A percentile compares a stretch with the other conserved stretches of the same genome.
phyloP scores from a whole-genome alignment of 2,329 filamentous ascomycete species.

The Magnaporthiopsis rhizophila region DNA sequence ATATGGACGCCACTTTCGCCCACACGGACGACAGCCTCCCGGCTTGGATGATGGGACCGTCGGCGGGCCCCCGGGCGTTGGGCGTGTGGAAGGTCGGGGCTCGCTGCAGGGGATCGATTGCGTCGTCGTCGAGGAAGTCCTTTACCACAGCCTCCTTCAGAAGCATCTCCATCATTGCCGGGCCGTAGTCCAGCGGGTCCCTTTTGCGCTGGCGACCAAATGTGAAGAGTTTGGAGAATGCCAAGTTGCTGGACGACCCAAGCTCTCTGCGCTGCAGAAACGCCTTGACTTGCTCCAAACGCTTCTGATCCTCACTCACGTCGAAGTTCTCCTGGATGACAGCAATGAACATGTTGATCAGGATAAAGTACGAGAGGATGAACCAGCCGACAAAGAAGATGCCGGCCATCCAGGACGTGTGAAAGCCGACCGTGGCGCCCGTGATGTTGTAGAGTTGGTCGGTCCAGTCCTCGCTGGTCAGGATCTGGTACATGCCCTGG shows the following conservation, averaged over 20 bases:
- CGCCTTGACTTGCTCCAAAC: slow-evolving; percentile 88
- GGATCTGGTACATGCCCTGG: slow-evolving; percentile 92
- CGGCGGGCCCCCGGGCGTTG: slow-evolving; percentile 3
- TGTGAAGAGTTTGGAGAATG: slow-evolving; percentile 63
- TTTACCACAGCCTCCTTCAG: slow-evolving; percentile 91
- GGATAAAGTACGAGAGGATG: slow-evolving; percentile 87
- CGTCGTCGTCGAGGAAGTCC: slow-evolving; percentile 88
- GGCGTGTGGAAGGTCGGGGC: slow-evolving; percentile 1
- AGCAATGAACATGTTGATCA: slow-evolving; percentile 99
- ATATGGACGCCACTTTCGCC: slow-evolving; percentile 46
- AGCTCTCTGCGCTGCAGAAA: slow-evolving; percentile 89
- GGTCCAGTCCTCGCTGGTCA: slow-evolving; percentile 97
- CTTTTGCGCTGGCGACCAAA: slow-evolving; percentile 53
- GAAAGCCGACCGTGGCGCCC: slow-evolving; percentile 50
- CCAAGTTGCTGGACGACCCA: slow-evolving; percentile 65
- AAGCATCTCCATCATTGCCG: slow-evolving; percentile 89
- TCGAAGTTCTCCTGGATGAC: slow-evolving; percentile 99
- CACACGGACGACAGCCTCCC: slow-evolving; percentile 54
- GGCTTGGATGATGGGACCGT: slow-evolving; percentile 33
- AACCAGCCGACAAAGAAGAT: slow-evolving; percentile 93
- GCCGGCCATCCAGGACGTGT: slow-evolving; percentile 88
- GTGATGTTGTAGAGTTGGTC: slow-evolving; percentile 77
- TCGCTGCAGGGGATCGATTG: slow-evolving; percentile 34
- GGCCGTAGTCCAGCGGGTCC: slow-evolving; percentile 87
- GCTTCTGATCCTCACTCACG: slow-evolving; percentile 96